Base-by-base conservation (phyloP, 75 land plant genomes). In the Ceratopteris richardii region DNA sequence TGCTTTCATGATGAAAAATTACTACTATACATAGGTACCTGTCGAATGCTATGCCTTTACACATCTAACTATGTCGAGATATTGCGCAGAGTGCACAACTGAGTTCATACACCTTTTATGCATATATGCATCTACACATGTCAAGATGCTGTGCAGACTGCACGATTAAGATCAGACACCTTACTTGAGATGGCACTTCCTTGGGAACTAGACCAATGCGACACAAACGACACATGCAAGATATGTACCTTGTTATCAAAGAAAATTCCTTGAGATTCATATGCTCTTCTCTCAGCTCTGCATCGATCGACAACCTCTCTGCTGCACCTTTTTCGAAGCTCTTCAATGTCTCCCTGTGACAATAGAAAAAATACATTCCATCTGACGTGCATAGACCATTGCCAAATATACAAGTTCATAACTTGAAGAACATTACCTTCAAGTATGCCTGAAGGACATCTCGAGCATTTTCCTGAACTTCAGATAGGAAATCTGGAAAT, bases 211-310 rank as follows among this genome's bases (percentile, higher is more conserved):
- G n/a, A n/a, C n/a, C n/a, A n/a, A n/a, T n/a, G n/a, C n/a, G n/a
- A n/a, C n/a, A n/a, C n/a, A n/a, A n/a, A n/a, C n/a, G n/a, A n/a
- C n/a, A n/a, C n/a, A n/a, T n/a, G n/a, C n/a, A n/a, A n/a, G n/a
- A n/a, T n/a, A n/a, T n/a, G 7, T 33, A 91, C 97, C 97, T 80
- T 85, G 66, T 79, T 81, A 73, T 84, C 97, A 60, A 88, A 77
- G 56, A 84, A 77, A 31, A 84, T 77, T 11, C 84, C 86, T 43
- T 82, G 79, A 44, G 71, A 80, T 61, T 77, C 72, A 70, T 73
- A 80, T 23, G 89, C 97, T 4, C 46, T 75, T 6, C 61, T 77
- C 60, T 91, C 97, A 47, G 85, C 93, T 61, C 76, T 75, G 68
- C 97, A 84, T 29, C 97, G 65, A 52, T 88, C 94, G 60, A 91